phyloP scores from a whole-genome alignment of 164 flowering plant genomes.

The Hamamelis virginiana region DNA sequence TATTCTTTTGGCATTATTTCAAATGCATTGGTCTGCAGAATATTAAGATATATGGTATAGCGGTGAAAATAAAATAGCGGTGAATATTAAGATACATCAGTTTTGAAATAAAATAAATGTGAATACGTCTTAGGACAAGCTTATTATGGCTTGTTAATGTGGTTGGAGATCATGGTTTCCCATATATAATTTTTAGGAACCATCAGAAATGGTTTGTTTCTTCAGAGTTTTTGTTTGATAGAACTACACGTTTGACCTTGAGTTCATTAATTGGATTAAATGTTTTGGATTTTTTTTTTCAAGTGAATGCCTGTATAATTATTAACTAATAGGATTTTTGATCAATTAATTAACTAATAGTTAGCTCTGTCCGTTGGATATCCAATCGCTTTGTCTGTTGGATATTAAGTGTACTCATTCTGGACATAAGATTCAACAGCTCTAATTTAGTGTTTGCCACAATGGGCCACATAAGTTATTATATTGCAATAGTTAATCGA shows the following conservation, averaged over 20 bases:
- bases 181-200: neutral
- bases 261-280: neutral
- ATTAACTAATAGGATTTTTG: no score
- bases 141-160: neutral
- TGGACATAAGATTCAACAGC: no score
- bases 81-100: no score
- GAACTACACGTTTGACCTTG: neutral
- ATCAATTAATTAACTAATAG: no score
- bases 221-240: neutral
- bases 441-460: no score
- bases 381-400: no score
- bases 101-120: no score
- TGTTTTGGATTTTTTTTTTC: neutral
- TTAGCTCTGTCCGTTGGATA: no score
- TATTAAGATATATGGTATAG: neutral
- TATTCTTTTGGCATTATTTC: neutral
- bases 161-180: neutral
- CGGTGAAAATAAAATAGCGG: neutral
- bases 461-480: neutral
- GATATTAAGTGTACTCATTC: no score
- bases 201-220: neutral
- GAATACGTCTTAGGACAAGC: no score
- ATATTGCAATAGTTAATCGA: no score
- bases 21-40: neutral
- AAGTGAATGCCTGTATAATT: neutral